A percentile compares a stretch with the other conserved stretches of the same genome.
Evolutionary conservation across 2,329 filamentous ascomycete genomes (phyloP).

Genomic region (Colletotrichum sp.): DNA sequence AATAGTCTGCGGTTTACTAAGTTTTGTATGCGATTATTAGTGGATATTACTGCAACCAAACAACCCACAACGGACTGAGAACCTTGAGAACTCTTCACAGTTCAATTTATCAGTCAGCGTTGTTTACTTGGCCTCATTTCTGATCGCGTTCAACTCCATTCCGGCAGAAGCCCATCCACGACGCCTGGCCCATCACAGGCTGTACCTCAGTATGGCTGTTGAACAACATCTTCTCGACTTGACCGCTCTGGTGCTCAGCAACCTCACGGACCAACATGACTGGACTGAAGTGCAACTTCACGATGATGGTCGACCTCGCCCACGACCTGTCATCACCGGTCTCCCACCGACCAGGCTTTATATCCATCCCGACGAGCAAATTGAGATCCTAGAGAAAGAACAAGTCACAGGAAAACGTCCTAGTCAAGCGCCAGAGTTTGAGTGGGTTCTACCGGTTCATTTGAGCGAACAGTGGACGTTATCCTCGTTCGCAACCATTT

Average conservation of each 20-base stretch:
- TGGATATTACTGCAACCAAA: not conserved
- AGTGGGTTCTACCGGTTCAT: slow-evolving; percentile 81
- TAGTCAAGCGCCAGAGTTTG: slow-evolving; percentile 60
- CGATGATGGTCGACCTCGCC: slow-evolving; percentile 40
- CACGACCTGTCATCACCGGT: slow-evolving; percentile 72
- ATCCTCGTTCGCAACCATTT: slow-evolving; percentile 68
- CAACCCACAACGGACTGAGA: not conserved
- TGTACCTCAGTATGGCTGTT: not conserved
- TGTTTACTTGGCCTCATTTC: not conserved
- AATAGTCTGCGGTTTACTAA: not conserved
- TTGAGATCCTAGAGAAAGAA: slow-evolving; percentile 70
- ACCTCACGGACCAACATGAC: slow-evolving; percentile 77
- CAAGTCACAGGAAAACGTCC: slow-evolving; percentile 50
- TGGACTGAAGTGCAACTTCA: slow-evolving; percentile 70
- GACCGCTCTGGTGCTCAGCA: slow-evolving; percentile 63
- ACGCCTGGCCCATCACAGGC: not conserved
- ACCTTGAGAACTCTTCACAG: slow-evolving; percentile 9
- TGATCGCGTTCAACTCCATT: not conserved
- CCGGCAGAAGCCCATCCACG: not conserved
- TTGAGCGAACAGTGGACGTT: slow-evolving; percentile 76
- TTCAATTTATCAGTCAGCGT: not conserved
- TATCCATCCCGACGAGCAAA: slow-evolving; percentile 83
- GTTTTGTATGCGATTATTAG: not conserved
- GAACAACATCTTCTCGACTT: slow-evolving; percentile 23
- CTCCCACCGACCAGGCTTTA: slow-evolving; percentile 77